Conservation (phyloP, 805 yeast genomes). For the Kazachstania psychrophila region DNA sequence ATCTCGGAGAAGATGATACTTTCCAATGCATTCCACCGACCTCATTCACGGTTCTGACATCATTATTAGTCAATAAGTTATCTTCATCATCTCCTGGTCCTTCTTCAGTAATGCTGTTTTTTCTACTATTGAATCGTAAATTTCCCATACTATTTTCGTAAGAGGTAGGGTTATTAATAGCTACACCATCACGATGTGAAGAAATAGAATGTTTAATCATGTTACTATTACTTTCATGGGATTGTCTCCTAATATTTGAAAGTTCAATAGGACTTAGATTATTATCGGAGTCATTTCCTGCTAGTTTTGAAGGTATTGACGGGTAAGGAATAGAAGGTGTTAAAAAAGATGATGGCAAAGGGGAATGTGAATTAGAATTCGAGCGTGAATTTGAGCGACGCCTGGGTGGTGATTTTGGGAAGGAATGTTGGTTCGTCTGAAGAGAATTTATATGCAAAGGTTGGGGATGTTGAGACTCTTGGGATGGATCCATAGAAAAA, state of each 20-base stretch:
- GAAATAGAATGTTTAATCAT: not conserved
- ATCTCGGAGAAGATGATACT: conserved; percentile 20
- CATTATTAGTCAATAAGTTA: conserved; percentile 11
- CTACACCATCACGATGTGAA: conserved; percentile 6
- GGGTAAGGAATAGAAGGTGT: conserved; percentile 20
- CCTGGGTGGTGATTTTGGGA: not conserved
- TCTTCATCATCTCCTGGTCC: conserved; percentile 14
- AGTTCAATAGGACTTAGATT: conserved; percentile 3
- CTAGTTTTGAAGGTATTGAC: conserved; percentile 27
- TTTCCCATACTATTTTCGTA: not conserved
- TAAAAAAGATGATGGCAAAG: conserved; percentile 27
- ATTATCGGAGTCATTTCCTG: conserved; percentile 2
- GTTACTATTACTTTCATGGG: conserved; percentile 7
- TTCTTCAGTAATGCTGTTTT: conserved; percentile 5
- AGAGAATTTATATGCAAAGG: not conserved
- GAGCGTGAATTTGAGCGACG: conserved; percentile 23
- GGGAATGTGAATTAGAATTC: conserved; percentile 29
- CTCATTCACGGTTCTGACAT: conserved; percentile 4
- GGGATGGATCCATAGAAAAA: conserved; percentile 25
- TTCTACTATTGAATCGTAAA: conserved; percentile 3
- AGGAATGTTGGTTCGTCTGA: not conserved
- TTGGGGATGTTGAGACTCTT: not conserved
- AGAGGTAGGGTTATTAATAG: not conserved
- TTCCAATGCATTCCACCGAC: conserved; percentile 1
- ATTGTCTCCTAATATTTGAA: conserved; percentile 10